Conservation (phyloP, 441 rosid species). For the Cnidoscolus chayamansa region DNA sequence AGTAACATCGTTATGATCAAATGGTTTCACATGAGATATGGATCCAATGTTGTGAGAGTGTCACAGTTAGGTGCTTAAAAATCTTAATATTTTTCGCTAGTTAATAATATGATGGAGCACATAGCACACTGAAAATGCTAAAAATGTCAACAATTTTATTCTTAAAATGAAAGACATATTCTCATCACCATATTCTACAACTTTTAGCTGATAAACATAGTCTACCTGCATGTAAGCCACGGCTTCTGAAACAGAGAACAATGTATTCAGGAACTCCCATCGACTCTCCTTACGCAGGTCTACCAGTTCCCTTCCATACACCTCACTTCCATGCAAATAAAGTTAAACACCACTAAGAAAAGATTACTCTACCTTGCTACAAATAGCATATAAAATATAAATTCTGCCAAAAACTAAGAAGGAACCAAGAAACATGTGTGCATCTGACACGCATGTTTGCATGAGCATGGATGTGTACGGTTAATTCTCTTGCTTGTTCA, state of each 20-base stretch:
- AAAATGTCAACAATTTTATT: background rate
- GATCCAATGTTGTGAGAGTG: too few relatives aligned
- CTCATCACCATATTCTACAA: background rate
- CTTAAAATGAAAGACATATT: background rate
- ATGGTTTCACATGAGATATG: slow-evolving; percentile 1
- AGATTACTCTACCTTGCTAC: slow-evolving; percentile 29
- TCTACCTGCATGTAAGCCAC: slow-evolving; percentile 92
- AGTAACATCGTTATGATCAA: background rate
- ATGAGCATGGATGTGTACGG: background rate
- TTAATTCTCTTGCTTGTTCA: slow-evolving; percentile 2
- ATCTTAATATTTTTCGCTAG: background rate
- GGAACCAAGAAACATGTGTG: background rate
- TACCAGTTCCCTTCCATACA: slow-evolving; percentile 93
- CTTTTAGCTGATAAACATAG: slow-evolving; percentile 8
- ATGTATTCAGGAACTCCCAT: slow-evolving; percentile 92
- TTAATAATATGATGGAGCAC: background rate
- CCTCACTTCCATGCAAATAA: slow-evolving; percentile 65
- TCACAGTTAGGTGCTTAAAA: background rate
- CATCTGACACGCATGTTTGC: background rate
- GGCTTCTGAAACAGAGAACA: slow-evolving; percentile 97
- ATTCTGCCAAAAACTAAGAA: slow-evolving; percentile 14
- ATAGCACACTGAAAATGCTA: background rate
- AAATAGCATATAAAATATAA: slow-evolving; percentile 15
- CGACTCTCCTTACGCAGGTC: slow-evolving; percentile 88
- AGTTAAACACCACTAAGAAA: slow-evolving; percentile 37